These are phyloP conservation scores for Austroboletus niveus DNA, from an alignment of 1,284 basidiomycete species.

Conservation along the genomic window DNA sequence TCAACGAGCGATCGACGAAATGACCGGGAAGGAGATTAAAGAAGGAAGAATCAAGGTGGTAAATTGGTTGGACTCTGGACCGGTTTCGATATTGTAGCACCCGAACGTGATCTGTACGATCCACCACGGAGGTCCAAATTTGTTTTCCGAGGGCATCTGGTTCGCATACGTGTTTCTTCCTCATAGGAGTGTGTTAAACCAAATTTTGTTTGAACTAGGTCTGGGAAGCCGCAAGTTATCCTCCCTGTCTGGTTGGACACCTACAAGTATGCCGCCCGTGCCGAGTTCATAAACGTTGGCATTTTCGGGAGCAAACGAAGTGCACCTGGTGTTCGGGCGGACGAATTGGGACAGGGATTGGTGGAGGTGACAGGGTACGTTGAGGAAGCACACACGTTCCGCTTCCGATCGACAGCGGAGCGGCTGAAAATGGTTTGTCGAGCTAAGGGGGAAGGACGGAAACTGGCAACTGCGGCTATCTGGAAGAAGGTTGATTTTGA, in stretches of 20 bases:
- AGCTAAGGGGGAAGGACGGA: conserved; percentile 5
- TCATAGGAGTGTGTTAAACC: not conserved
- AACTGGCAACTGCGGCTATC: conserved; percentile 1
- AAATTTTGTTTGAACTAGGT: not conserved
- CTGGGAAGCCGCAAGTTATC: conserved; percentile 9
- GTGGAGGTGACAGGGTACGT: conserved; percentile 6
- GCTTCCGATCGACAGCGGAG: conserved; percentile 2
- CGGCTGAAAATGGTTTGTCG: conserved; percentile 8
- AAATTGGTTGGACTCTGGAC: not conserved
- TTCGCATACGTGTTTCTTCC: not conserved
- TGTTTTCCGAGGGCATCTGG: not conserved
- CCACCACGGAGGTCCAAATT: not conserved
- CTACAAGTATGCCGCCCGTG: conserved; percentile 9
- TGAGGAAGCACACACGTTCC: conserved; percentile 5
- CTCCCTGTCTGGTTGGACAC: conserved; percentile 19
- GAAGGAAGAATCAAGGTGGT: conserved; percentile 2
- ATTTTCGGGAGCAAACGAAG: conserved; percentile 5
- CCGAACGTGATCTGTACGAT: not conserved
- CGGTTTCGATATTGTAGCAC: not conserved
- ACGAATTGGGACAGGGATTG: conserved; percentile 10
- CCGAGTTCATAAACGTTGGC: conserved; percentile 13
- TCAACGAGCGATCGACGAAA: not conserved
- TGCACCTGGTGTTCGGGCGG: conserved; percentile 10
- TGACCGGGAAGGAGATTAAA: not conserved
- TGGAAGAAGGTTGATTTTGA: not conserved